Evolutionary conservation across 345 rosid species (phyloP).

Genomic region (Turnera subulata): DNA sequence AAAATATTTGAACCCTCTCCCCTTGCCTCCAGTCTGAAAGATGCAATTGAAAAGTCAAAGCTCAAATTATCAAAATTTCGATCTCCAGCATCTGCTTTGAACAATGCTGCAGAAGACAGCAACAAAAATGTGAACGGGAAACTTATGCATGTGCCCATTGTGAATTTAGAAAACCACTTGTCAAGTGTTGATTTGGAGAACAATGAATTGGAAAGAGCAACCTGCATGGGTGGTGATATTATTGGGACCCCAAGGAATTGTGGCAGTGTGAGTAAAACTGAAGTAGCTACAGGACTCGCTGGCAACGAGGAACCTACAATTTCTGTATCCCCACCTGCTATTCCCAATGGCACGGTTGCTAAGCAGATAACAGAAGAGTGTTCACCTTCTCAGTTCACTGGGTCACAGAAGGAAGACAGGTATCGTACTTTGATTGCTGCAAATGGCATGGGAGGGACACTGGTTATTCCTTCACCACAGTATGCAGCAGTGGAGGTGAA

Average conservation of each 20-base stretch:
- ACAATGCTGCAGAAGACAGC: conserved; percentile 26
- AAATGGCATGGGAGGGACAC: conserved; percentile 9
- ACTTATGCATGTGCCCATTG: conserved; percentile 23
- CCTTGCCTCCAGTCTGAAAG: conserved; percentile 36
- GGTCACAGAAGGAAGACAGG: conserved; percentile 21
- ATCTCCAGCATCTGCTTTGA: conserved; percentile 31
- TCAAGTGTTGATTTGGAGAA: conserved; percentile 24
- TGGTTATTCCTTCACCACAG: conserved; percentile 15
- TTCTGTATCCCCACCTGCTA: conserved; percentile 12
- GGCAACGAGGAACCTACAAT: conserved; percentile 16
- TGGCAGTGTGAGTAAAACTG: conserved; percentile 23
- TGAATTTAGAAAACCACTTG: conserved; percentile 39
- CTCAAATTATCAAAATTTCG: conserved; percentile 30
- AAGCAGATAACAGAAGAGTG: conserved; percentile 13
- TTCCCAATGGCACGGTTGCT: conserved; percentile 25
- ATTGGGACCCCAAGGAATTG: conserved; percentile 14
- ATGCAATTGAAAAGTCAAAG: conserved; percentile 48
- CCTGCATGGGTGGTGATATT: conserved; percentile 14
- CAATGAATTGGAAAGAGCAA: conserved; percentile 13
- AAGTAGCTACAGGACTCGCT: conserved; percentile 9
- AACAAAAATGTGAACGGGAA: conserved; percentile 8
- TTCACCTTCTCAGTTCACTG: conserved; percentile 23
- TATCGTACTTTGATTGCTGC: conserved; percentile 20
- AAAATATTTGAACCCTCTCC: conserved; percentile 42
- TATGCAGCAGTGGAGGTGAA: conserved; percentile 16